A percentile compares a stretch with the other conserved stretches of the same genome.
Conservation (phyloP, 1,284 basidiomycete genomes). For the Amylostereum areolatum region DNA sequence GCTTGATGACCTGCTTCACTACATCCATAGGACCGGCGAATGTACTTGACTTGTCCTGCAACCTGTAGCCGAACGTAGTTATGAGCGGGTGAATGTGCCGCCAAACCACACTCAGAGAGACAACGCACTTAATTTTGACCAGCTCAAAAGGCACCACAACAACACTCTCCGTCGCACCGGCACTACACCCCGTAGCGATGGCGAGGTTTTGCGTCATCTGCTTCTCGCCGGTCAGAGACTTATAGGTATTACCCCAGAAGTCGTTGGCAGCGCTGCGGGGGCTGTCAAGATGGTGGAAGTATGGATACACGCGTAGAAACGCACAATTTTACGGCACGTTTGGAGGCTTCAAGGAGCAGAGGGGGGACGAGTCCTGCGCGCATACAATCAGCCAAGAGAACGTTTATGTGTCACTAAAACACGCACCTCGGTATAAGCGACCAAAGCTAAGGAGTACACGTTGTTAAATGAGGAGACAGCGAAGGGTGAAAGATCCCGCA, state of each 20-base stretch:
- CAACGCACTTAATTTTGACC: constrained; percentile 82
- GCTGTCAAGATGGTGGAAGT: background rate
- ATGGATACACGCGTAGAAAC: constrained; percentile 17
- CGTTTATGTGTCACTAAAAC: background rate
- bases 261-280: constrained; percentile 75
- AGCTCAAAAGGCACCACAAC: constrained; percentile 95
- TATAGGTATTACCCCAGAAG: constrained; percentile 86
- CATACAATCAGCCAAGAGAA: background rate
- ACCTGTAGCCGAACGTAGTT: constrained; percentile 31
- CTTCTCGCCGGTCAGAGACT: constrained; percentile 55
- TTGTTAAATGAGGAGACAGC: background rate
- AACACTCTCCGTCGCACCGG: constrained; percentile 94
- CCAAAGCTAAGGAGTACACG: constrained; percentile 46
- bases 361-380: constrained; percentile 81
- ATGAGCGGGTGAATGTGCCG: background rate
- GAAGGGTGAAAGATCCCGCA: constrained; percentile 29
- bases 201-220: constrained; percentile 89
- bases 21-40: constrained; percentile 92
- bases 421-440: constrained; percentile 79
- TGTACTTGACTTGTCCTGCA: constrained; percentile 89
- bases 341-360: constrained; percentile 93
- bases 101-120: background rate
- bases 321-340: constrained; percentile 96
- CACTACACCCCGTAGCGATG: constrained; percentile 86
- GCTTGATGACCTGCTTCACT: constrained; percentile 69